A percentile compares a stretch with the other conserved stretches of the same genome.
phyloP scores from a whole-genome alignment of 306 rosid genomes.

The Quercus suber region DNA sequence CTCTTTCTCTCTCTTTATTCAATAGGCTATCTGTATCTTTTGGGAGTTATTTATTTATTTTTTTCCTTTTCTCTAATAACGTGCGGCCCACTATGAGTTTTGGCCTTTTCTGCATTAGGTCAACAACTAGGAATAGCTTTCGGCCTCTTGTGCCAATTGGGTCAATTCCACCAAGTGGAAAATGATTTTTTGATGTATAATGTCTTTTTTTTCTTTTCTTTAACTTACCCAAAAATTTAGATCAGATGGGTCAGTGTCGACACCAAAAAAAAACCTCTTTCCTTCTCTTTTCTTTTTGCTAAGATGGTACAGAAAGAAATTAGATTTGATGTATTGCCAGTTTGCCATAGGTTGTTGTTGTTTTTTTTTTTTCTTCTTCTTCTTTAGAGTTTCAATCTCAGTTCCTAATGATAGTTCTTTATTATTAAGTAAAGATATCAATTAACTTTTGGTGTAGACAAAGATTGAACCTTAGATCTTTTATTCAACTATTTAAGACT shows the following conservation, averaged over 20 bases:
- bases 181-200: background rate
- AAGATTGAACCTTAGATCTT: accelerated
- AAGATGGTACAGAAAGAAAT: too few relatives aligned
- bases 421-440: accelerated
- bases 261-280: too few relatives aligned
- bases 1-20: background rate
- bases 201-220: background rate
- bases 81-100: slow-evolving; percentile 51
- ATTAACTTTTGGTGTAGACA: accelerated
- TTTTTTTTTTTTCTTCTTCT: too few relatives aligned
- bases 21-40: slow-evolving; percentile 24
- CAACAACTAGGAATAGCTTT: slow-evolving; percentile 69
- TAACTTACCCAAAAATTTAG: too few relatives aligned
- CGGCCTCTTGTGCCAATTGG: slow-evolving; percentile 50
- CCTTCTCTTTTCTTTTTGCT: too few relatives aligned
- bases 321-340: too few relatives aligned
- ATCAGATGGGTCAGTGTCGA: too few relatives aligned
- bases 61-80: slow-evolving; percentile 11
- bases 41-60: background rate
- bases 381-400: accelerated
- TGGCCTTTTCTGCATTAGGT: slow-evolving; percentile 65
- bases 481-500: accelerated
- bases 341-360: too few relatives aligned
- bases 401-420: accelerated
- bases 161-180: slow-evolving; percentile 43